Percentiles rank a stretch among this genome's conserved stretches.
These are phyloP conservation scores for Funneliformis caledonium DNA, from an alignment of 371 early-diverging fungal genomes.

Conservation along the genomic window DNA sequence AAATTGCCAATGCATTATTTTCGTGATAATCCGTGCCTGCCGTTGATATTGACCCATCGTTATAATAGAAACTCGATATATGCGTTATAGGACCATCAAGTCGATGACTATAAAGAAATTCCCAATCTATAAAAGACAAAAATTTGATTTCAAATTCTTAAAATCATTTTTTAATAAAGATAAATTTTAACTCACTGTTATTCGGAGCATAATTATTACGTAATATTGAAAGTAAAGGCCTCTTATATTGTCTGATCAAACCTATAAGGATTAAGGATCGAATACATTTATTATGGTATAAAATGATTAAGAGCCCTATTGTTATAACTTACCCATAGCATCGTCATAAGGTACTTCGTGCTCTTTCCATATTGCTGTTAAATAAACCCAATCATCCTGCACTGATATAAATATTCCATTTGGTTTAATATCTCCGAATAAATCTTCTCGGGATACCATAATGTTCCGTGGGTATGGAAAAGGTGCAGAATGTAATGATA, in stretches of 20 bases:
- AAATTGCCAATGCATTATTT: conserved; percentile 30
- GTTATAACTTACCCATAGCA: conserved; percentile 12
- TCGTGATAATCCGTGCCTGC: not conserved
- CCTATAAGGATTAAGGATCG: not conserved
- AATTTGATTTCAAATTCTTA: not conserved
- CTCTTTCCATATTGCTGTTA: conserved; percentile 36
- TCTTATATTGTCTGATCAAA: conserved; percentile 24
- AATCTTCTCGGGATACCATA: conserved; percentile 3
- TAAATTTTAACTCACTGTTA: not conserved
- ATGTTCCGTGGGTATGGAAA: conserved; percentile 17
- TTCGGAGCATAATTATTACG: not conserved
- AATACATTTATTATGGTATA: not conserved
- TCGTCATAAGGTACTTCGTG: conserved; percentile 10
- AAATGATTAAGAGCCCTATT: not conserved
- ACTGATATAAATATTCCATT: conserved; percentile 22
- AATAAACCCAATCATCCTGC: conserved; percentile 30
- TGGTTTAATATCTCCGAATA: conserved; percentile 6
- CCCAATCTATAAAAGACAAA: conserved; percentile 4
- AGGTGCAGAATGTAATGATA: conserved; percentile 20
- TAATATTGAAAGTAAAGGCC: conserved; percentile 15
- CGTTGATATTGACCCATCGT: not conserved
- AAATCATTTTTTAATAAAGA: not conserved
- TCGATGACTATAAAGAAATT: conserved; percentile 32
- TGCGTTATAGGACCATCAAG: conserved; percentile 24
- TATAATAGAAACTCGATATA: conserved; percentile 21